phyloP scores from a whole-genome alignment of 106 monocot species.

The Ottelia alismoides region DNA sequence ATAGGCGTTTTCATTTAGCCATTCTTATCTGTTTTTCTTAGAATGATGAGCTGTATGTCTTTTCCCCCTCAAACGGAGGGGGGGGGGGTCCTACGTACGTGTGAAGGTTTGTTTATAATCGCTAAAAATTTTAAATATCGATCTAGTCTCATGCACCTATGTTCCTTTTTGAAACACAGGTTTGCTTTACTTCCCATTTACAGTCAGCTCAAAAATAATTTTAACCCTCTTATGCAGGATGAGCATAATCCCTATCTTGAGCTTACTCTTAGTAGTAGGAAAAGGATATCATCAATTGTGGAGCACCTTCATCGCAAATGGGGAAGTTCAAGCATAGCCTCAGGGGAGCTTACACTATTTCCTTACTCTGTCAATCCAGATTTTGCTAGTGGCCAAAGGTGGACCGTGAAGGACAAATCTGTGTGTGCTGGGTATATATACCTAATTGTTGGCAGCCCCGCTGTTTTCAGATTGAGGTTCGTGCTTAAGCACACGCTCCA shows the following conservation, averaged over 20 bases:
- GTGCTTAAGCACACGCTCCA: not conserved
- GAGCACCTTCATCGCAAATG: conserved; percentile 94
- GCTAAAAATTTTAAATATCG: too few species aligned
- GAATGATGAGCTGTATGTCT: too few species aligned
- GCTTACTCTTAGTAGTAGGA: conserved; percentile 80
- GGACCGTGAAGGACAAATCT: conserved; percentile 52
- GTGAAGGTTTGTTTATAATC: too few species aligned
- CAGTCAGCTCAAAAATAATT: too few species aligned
- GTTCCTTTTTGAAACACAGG: too few species aligned
- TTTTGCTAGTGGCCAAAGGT: conserved; percentile 38
- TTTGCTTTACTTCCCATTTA: too few species aligned
- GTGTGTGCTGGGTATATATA: conserved; percentile 63
- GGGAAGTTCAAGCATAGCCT: conserved; percentile 58
- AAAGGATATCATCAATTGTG: conserved; percentile 84
- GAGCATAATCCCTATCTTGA: conserved; percentile 82
- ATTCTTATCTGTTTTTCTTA: too few species aligned
- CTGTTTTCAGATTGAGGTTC: conserved; percentile 81
- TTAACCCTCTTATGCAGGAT: too few species aligned
- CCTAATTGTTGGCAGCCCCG: conserved; percentile 49
- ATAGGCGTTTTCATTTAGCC: too few species aligned
- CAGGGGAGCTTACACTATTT: conserved; percentile 65
- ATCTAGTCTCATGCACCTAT: too few species aligned
- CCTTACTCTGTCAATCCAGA: conserved; percentile 44
- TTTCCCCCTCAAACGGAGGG: too few species aligned
- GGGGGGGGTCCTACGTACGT: too few species aligned